These are phyloP conservation scores for Pluteus cervinus DNA, from an alignment of 768 basidiomycete genomes.

Conservation along the genomic window DNA sequence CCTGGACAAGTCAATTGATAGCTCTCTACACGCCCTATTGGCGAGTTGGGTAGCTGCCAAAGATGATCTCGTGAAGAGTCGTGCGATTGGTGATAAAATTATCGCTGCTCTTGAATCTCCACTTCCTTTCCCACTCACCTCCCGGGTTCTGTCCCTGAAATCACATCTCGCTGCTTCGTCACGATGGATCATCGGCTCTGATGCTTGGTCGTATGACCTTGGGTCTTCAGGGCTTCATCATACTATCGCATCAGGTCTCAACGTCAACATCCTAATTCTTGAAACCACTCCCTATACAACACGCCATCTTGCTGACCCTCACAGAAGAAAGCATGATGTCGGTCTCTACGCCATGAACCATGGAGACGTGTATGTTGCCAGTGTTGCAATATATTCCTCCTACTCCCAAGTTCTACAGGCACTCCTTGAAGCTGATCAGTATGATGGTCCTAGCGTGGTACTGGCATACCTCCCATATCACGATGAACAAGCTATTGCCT, in stretches of 20 bases:
- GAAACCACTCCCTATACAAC: constrained; percentile 88
- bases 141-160: constrained; percentile 53
- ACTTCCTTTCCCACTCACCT: constrained; percentile 36
- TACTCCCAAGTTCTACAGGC: constrained; percentile 93
- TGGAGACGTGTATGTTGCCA: constrained; percentile 94
- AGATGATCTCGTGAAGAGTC: constrained; percentile 64
- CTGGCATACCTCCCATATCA: constrained; percentile 92
- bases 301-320: constrained; percentile 61
- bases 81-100: constrained; percentile 51
- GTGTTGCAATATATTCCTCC: constrained; percentile 92
- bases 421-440: constrained; percentile 84
- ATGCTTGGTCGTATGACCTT: constrained; percentile 97
- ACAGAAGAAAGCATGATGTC: constrained; percentile 89
- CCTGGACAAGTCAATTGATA: constrained; percentile 37
- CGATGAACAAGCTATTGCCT: constrained; percentile 67
- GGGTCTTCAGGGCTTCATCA: constrained; percentile 96
- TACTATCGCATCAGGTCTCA: constrained; percentile 81
- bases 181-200: constrained; percentile 97
- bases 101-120: constrained; percentile 39
- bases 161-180: constrained; percentile 63
- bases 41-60: constrained; percentile 76
- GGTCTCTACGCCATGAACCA: constrained; percentile 99
- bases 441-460: constrained; percentile 85
- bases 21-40: constrained; percentile 64
- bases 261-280: constrained; percentile 93